Base-by-base conservation (phyloP, 805 yeast genomes). In the Kodamaea leandrae region DNA sequence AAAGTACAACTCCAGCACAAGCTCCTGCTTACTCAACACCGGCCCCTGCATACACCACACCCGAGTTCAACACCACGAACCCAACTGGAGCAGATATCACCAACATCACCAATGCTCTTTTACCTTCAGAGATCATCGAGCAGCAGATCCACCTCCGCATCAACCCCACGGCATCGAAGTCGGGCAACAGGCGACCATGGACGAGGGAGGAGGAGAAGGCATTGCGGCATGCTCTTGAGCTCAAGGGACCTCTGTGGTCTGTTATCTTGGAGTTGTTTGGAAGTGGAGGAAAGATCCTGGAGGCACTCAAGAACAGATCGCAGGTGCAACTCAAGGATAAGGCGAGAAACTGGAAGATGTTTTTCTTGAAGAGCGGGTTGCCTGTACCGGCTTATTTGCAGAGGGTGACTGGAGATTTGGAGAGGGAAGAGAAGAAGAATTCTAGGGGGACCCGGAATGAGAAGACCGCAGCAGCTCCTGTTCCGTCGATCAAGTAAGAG, bases 271-370 rank as follows among this genome's bases (percentile, higher is more conserved):
- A 86, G 53, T 64, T 85, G n/a, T 86, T 84, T 58, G 99, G 99
- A 2, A 86, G 96, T 3, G 98, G 98, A 6, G 99, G 99, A 3
- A 75, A 82, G 34, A 73, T 84, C 18, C 80, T 82, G 29, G 98
- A 93, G 58, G 78, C 82, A 1, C 71, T 93, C 51, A 91, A 88
- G 61, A 86, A 88, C 58, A 72, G 99, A 57, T 83, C 85, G 3
- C 95, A 89, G 54, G 87, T 91, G 13, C 99, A 93, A 58, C 72
- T 93, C 44, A 93, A 93, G 61, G 99, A 93, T 59, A 93, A 93
- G 59, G 98, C 98, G 0, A 76, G 99, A 50, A 93, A 93, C 58
- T 85, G 96, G 88, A 93, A 93, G 59, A 77, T 90, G 77, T 82
- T 82, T 49, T 88, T 83, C 58, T 66, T 89, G 44, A 86, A 88